Evolutionary conservation across 225 moss, liverwort and hornwort genomes (phyloP), one percentile per base, ranked within the genome.

Genomic region (Ulota crispa): DNA sequence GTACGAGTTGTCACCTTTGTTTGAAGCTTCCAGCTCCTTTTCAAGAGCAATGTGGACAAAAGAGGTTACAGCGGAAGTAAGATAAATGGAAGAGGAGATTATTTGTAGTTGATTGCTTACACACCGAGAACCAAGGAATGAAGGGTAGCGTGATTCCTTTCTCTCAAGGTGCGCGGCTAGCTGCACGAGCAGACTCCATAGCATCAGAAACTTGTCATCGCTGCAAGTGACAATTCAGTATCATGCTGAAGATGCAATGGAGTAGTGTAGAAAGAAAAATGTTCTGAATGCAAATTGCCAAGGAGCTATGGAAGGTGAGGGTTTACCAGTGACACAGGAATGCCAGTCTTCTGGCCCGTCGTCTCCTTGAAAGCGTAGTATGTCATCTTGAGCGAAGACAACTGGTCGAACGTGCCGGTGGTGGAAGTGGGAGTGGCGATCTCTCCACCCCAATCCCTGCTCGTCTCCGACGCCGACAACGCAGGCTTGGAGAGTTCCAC

Each of bases 351-450:
- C 68, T 90, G 89, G 32, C 79, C 75, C 64, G 80, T 89, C 7
- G 71, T 88, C 57, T 96, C 93, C 65, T 94, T 93, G 88, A 93
- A 88, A 80, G 95, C 93, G 70, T 93, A 93, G 74, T 93, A 94
- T 2, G 94, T 93, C 95, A 95, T 94, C 85, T 93, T 95, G 43
- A 95, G 90, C 2, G 94, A 95, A 11, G 95, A 94, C 56, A 94
- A 70, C 56, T 93, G 64, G 76, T 94, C 92, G 77, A 88, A 91
- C 61, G 82, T 86, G 21, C 84, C 86, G 6, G 72, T 89, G 26
- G 80, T 80, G 61, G 91, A 86, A 18, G 73, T 86, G 76, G 92
- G 85, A 21, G 87, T 78, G 36, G 61, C 76, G 27, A 88, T 59
- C 16, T 91, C 91, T 15, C 82, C 91, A 3, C 73, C 87, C 93